Conservation (phyloP, 805 yeast genomes). For the Scheffersomyces lignosus region DNA sequence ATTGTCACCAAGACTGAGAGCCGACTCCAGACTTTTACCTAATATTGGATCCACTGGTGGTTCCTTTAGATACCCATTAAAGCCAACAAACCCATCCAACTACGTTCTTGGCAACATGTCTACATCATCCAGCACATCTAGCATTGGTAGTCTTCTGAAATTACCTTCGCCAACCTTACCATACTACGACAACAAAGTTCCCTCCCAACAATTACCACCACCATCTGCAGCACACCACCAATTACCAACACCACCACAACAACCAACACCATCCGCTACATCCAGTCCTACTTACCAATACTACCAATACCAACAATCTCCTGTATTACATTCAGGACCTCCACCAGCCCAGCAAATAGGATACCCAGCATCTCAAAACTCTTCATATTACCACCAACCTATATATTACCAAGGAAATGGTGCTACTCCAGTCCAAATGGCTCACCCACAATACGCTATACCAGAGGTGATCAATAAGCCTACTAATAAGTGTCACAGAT, state of each 20-base stretch:
- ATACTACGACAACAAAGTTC: neutral
- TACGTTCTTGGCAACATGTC: conserved; percentile 9
- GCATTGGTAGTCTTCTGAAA: conserved; percentile 1
- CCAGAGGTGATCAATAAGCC: conserved; percentile 37
- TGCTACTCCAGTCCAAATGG: conserved; percentile 1
- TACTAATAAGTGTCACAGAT: conserved; percentile 41
- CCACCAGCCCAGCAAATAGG: conserved; percentile 1
- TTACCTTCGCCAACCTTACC: conserved; percentile 5
- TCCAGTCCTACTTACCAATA: conserved; percentile 10
- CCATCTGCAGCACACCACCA: conserved; percentile 1
- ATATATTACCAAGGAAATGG: conserved; percentile 7
- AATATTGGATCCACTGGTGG: conserved; percentile 3
- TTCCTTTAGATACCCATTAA: conserved; percentile 4
- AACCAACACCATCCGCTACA: conserved; percentile 1
- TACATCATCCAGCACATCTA: conserved; percentile 1
- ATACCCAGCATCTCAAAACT: conserved; percentile 6
- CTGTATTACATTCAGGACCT: conserved; percentile 5
- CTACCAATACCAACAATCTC: conserved; percentile 8
- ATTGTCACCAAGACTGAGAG: conserved; percentile 5
- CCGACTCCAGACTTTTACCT: conserved; percentile 4
- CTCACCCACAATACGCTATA: conserved; percentile 15
- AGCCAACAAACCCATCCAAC: conserved; percentile 7
- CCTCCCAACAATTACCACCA: conserved; percentile 2
- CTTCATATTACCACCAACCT: conserved; percentile 12
- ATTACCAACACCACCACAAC: conserved; percentile 1